These are phyloP conservation scores for Amorphotheca resinae DNA, from an alignment of 495 filamentous ascomycete genomes.

Conservation along the genomic window DNA sequence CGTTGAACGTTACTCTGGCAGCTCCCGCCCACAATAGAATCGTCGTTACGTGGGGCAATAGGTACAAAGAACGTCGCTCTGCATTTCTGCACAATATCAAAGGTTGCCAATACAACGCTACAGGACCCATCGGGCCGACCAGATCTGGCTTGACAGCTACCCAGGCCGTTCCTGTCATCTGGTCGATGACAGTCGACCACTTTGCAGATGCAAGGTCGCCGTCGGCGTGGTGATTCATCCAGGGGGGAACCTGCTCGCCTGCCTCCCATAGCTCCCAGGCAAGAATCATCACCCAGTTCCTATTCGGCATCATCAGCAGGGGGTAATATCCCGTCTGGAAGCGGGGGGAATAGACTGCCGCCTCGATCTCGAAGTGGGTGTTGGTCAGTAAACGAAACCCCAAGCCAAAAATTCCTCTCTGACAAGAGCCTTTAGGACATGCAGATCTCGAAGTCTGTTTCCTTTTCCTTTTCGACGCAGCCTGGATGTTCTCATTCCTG, in stretches of 20 bases:
- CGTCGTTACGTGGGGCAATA: too few relatives aligned
- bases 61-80: too few relatives aligned
- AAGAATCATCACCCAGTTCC: not conserved
- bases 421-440: constrained; percentile 8
- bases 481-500: not conserved
- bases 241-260: constrained; percentile 9
- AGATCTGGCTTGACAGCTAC: not conserved
- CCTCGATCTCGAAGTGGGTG: constrained; percentile 15
- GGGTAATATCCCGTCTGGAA: not conserved
- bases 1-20: too few relatives aligned
- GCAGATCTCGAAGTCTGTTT: constrained; percentile 10
- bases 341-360: constrained; percentile 3
- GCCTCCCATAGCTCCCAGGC: constrained; percentile 11
- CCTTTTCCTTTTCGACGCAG: not conserved
- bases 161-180: not conserved
- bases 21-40: too few relatives aligned
- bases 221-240: constrained; percentile 8
- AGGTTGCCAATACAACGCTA: not conserved
- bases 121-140: not conserved
- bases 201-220: constrained; percentile 18
- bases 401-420: not conserved
- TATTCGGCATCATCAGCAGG: not conserved
- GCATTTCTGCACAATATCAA: not conserved
- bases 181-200: constrained; percentile 3
- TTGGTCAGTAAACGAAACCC: constrained; percentile 5